These are phyloP conservation scores for Rosa rugosa DNA, from an alignment of 306 rosid genomes.

Conservation along the genomic window DNA sequence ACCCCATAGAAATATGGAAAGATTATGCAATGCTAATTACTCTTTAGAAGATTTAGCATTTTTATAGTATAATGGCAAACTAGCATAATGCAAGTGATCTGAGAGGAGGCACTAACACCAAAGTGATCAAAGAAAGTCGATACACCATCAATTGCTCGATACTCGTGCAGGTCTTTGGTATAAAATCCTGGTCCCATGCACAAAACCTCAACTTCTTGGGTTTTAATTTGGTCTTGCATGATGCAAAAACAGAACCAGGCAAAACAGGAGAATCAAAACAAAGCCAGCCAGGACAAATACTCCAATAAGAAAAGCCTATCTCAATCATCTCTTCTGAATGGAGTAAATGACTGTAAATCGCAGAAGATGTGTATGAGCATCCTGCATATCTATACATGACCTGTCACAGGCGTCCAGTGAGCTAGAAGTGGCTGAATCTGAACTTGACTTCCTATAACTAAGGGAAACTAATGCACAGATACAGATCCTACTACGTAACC, in stretches of 20 bases:
- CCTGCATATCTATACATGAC: not conserved
- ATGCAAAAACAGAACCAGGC: not conserved
- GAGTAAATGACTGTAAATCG: not conserved
- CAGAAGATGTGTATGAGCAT: not conserved
- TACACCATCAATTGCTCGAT: not conserved
- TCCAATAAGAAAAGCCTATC: not conserved
- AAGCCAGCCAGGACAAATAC: not conserved
- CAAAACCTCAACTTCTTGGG: not conserved
- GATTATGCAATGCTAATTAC: not conserved
- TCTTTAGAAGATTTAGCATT: not conserved
- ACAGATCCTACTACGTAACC: not conserved
- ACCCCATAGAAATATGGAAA: not conserved
- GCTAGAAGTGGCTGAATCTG: not conserved
- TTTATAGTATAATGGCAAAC: not conserved
- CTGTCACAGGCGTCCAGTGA: not conserved
- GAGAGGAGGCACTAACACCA: not conserved
- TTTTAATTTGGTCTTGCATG: not conserved
- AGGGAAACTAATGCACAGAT: conserved; percentile 6
- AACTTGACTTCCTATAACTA: not conserved
- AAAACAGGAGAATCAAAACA: not conserved
- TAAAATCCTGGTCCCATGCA: not conserved
- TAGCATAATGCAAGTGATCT: not conserved
- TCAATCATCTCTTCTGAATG: not conserved
- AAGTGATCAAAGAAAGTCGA: not conserved
- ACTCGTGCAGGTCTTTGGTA: not conserved